phyloP scores from a whole-genome alignment of 306 rosid species.

The Prosopis cineraria region DNA sequence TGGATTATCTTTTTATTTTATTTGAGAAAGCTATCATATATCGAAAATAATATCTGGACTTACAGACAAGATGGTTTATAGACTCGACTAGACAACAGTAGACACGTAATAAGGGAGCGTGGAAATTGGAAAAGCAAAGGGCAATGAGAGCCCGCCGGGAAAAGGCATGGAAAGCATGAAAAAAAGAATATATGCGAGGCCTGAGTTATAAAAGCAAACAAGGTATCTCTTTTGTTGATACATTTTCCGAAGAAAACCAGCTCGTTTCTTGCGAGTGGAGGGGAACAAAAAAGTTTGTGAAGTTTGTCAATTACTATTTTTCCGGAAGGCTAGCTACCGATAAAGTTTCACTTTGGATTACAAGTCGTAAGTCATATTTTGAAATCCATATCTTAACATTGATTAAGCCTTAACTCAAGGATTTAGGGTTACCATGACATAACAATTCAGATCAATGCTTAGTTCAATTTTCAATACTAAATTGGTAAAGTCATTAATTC shows the following conservation, averaged over 20 bases:
- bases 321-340: background rate
- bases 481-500: background rate
- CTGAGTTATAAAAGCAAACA: conserved; percentile 27
- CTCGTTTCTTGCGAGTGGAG: conserved; percentile 1
- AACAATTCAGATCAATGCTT: no score
- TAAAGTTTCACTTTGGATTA: background rate
- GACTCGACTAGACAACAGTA: background rate
- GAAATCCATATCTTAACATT: background rate
- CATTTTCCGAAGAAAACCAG: background rate
- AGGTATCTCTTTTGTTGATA: conserved; percentile 40
- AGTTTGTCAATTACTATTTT: background rate
- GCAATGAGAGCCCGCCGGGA: conserved; percentile 1
- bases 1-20: background rate
- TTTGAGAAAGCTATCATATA: background rate
- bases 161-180: background rate
- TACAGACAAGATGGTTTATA: background rate
- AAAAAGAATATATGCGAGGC: conserved; percentile 42
- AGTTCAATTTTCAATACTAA: background rate
- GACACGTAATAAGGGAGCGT: background rate
- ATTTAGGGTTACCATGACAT: no score
- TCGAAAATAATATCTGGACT: no score
- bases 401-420: background rate
- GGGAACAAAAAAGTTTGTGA: background rate
- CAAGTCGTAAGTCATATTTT: background rate
- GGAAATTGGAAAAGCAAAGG: conserved; percentile 22